Evolutionary conservation across 2,329 filamentous ascomycete genomes (phyloP), one percentile per base, ranked within the genome.

Genomic region (Karstenula rhodostoma): DNA sequence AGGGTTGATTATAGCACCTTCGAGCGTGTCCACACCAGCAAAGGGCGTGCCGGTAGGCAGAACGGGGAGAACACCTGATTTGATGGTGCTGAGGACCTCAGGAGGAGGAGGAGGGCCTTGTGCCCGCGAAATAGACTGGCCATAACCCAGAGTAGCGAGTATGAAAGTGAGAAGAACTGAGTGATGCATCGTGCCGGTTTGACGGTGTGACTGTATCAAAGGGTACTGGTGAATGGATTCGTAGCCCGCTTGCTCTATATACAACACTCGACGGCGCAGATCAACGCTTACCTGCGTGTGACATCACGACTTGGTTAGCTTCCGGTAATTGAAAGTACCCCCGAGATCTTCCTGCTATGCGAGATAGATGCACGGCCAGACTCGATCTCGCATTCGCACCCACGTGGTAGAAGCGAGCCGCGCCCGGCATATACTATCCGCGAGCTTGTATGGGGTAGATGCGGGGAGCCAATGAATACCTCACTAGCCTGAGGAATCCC

Each of bases 1-100:
- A 1, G 65, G 63, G n/a, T 63, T 61, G 23, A 72, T 67, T 33
- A 72, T 71, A 13, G 70, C 70, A n/a, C 68, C 66, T 44, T 73
- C 66, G 42, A 72, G 67, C 0, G 69, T 73, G 25, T 67, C 63
- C 29, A 72, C 60, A 19, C 68, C 67, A 10, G 60, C 43, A 51
- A 72, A 72, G 17, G 65, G 62, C 1, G 67, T 65, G 10, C 32
- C 59, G 1, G 61, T 63, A 17, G 67, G 69, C 12, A 64, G 58
- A 4, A 61, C 58, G 35, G 68, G 69, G 8, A 68, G 63, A 37
- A 72, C 68, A 29, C 68, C 67, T 9, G 68, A 69, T 52, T 72
- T 70, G 29, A 64, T 64, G 7, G 66, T 63, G 2, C 56, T 57
- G 37, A 72, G 68, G 17, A 65, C 35, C 13, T 63, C 56, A 1